Percentiles rank a stretch among this genome's conserved stretches.
phyloP scores from a whole-genome alignment of 2,329 filamentous ascomycete species.

The Chrysoporthe cubensis region DNA sequence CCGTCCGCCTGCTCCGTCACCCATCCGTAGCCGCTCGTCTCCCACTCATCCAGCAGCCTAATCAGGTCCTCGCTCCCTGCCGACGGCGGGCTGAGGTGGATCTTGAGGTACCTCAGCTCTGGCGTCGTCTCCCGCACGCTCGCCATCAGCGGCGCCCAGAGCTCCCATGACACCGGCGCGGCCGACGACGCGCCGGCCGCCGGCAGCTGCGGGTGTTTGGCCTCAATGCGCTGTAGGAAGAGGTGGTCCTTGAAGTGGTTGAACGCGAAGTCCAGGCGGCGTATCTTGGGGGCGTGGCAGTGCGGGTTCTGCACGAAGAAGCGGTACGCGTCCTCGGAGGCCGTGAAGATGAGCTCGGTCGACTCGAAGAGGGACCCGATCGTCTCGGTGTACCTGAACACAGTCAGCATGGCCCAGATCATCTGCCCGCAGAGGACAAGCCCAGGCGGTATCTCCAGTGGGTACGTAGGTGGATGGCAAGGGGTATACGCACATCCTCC shows the following conservation, averaged over 20 bases:
- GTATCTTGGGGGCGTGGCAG: conserved; percentile 26
- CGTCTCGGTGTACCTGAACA: conserved; percentile 32
- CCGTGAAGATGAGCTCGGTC: conserved; percentile 34
- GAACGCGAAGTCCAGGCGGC: conserved; percentile 32
- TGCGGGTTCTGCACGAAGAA: conserved; percentile 33
- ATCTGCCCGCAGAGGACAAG: neutral
- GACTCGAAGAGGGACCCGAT: conserved; percentile 32
- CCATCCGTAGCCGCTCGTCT: conserved; percentile 13
- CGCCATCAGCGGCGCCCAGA: conserved; percentile 26
- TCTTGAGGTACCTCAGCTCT: conserved; percentile 15
- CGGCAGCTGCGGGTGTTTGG: conserved; percentile 21
- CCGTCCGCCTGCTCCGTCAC: conserved; percentile 20
- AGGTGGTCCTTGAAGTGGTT: conserved; percentile 33
- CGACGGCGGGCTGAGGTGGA: conserved; percentile 16
- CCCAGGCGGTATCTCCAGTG: neutral
- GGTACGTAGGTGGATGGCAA: neutral
- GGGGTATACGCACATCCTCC: conserved; percentile 31
- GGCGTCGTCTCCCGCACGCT: conserved; percentile 22
- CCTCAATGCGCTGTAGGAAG: conserved; percentile 30
- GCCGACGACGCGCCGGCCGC: neutral
- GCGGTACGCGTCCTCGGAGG: conserved; percentile 33
- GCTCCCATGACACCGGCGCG: conserved; percentile 24
- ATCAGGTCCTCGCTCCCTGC: conserved; percentile 15
- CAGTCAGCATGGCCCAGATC: neutral
- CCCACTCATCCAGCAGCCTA: conserved; percentile 21